These are phyloP conservation scores for Aspergillus proliferans DNA, from an alignment of 2,329 filamentous ascomycete genomes.

Conservation along the genomic window DNA sequence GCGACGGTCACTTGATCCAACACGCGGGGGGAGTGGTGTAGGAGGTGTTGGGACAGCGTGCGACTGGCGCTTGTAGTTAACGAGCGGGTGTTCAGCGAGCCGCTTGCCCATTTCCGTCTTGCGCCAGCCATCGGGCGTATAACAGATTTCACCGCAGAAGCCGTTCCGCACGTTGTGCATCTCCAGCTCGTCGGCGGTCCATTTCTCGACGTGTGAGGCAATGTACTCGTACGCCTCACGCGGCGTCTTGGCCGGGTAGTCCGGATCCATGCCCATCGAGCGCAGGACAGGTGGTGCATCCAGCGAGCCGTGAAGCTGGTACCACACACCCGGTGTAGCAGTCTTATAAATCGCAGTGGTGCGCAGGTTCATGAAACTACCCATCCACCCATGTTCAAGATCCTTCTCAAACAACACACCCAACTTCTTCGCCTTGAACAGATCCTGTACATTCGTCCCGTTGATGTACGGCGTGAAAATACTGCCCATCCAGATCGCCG, in stretches of 20 bases:
- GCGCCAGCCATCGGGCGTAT: constrained; percentile 36
- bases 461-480: constrained; percentile 31
- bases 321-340: constrained; percentile 37
- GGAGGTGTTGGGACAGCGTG: constrained; percentile 28
- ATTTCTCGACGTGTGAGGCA: constrained; percentile 18
- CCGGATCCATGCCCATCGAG: constrained; percentile 38
- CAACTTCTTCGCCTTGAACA: constrained; percentile 23
- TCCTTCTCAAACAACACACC: constrained; percentile 23
- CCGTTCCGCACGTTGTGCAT: constrained; percentile 31
- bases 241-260: neutral
- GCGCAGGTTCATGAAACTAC: constrained; percentile 30
- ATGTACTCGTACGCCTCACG: constrained; percentile 4
- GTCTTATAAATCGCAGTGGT: constrained; percentile 42
- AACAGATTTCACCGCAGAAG: constrained; percentile 36
- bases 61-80: constrained; percentile 31
- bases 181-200: constrained; percentile 31
- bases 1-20: neutral
- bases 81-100: constrained; percentile 34
- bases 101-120: constrained; percentile 37
- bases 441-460: constrained; percentile 21
- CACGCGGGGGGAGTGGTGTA: constrained; percentile 7
- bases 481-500: constrained; percentile 38
- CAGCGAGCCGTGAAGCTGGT: constrained; percentile 45
- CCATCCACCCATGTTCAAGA: constrained; percentile 31
- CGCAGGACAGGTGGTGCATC: constrained; percentile 36